These are phyloP conservation scores for Berkeleyomyces rouxiae DNA, from an alignment of 2,329 filamentous ascomycete genomes.

Conservation along the genomic window DNA sequence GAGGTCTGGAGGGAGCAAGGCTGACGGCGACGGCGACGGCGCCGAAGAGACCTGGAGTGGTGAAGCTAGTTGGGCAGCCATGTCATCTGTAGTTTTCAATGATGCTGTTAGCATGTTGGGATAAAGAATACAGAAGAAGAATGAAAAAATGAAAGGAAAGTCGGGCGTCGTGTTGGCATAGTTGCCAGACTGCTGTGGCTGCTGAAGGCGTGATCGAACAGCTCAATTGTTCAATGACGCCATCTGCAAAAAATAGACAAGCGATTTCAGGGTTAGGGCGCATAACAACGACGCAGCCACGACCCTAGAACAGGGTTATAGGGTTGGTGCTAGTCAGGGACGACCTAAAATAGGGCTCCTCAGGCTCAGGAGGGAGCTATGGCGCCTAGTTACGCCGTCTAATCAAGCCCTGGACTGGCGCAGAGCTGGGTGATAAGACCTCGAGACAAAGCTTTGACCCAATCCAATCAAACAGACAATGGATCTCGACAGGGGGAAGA, in stretches of 20 bases:
- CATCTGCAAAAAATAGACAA: not conserved
- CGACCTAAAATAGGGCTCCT: not conserved
- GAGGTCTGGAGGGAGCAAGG: not conserved
- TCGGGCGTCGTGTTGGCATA: no score
- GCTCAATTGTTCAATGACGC: not conserved
- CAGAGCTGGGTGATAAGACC: not conserved
- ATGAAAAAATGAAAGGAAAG: not conserved
- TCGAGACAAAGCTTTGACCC: not conserved
- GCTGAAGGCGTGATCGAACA: not conserved
- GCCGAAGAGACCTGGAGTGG: not conserved
- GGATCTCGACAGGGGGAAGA: not conserved
- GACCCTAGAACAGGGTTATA: not conserved
- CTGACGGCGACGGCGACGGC: not conserved
- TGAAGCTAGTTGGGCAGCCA: not conserved
- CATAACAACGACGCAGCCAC: no score
- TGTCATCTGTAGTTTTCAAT: not conserved
- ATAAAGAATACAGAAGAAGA: not conserved
- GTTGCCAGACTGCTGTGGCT: no score
- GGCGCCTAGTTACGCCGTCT: not conserved
- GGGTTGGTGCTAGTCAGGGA: not conserved
- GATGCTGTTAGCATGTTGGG: not conserved
- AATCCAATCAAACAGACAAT: not conserved
- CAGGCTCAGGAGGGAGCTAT: not conserved
- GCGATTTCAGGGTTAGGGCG: not conserved
- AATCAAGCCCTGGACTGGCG: not conserved